Percentiles rank a stretch among this genome's conserved stretches.
phyloP scores from a whole-genome alignment of 257 asterid species.

The Knoxia roxburghii region DNA sequence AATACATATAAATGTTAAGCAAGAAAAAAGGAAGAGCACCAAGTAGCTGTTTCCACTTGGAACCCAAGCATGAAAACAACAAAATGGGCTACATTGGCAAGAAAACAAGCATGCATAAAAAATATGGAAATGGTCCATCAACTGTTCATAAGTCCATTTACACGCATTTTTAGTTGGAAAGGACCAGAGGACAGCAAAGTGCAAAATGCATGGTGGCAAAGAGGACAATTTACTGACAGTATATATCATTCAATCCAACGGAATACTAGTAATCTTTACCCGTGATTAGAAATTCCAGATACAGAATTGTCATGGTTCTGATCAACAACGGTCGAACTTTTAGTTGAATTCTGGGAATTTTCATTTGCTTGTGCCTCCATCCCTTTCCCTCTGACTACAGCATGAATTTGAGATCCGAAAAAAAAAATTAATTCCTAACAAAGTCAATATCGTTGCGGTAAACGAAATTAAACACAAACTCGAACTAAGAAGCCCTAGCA shows the following conservation, averaged over 20 bases:
- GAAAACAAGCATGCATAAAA: neutral
- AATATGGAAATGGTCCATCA: neutral
- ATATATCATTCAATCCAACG: too few relatives aligned
- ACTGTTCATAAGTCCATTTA: neutral
- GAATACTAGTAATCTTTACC: constrained; percentile 22
- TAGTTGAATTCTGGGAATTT: constrained; percentile 29
- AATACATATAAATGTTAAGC: neutral
- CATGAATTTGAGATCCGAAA: constrained; percentile 7
- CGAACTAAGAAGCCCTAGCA: neutral
- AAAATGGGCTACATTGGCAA: too few relatives aligned
- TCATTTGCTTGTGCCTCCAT: constrained; percentile 30
- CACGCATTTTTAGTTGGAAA: too few relatives aligned
- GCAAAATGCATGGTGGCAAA: too few relatives aligned
- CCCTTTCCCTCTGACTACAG: constrained; percentile 23
- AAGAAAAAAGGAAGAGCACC: neutral
- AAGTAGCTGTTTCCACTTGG: neutral
- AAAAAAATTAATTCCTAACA: neutral
- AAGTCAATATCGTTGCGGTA: neutral
- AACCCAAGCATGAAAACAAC: neutral
- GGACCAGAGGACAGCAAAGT: too few relatives aligned
- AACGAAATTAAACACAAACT: neutral
- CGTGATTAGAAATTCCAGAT: constrained; percentile 33
- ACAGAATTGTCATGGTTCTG: constrained; percentile 36
- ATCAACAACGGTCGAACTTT: constrained; percentile 22
- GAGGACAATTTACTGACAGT: neutral